Conservation (phyloP, 805 yeast genomes). For the Metschnikowia santaceciliae region DNA sequence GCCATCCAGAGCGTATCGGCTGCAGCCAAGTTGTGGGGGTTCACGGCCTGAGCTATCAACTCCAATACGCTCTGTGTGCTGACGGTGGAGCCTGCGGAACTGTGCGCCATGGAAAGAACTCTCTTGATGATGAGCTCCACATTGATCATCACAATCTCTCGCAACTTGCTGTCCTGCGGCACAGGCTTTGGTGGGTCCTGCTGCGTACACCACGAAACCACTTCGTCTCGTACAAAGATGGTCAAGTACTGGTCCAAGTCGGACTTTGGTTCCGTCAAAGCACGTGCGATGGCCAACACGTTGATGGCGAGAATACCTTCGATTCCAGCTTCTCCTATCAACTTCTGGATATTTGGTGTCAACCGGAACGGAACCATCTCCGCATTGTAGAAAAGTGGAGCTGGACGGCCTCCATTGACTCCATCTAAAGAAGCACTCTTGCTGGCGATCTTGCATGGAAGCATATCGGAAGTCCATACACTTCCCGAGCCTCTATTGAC, state of each 20-base stretch:
- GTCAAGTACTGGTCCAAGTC: constrained; percentile 89
- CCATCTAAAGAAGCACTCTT: constrained; percentile 45
- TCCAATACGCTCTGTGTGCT: constrained; percentile 89
- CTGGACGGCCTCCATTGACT: constrained; percentile 48
- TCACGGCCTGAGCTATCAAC: constrained; percentile 89
- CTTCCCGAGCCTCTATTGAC: constrained; percentile 78
- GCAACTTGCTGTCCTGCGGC: constrained; percentile 76
- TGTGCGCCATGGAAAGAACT: constrained; percentile 64
- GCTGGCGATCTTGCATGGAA: constrained; percentile 79
- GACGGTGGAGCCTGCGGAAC: constrained; percentile 60
- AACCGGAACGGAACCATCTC: constrained; percentile 95
- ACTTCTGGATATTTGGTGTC: constrained; percentile 90
- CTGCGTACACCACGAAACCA: constrained; percentile 89
- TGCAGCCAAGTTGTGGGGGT: constrained; percentile 87
- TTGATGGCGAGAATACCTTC: constrained; percentile 90
- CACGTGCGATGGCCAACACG: constrained; percentile 79
- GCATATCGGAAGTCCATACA: constrained; percentile 93
- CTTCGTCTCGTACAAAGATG: constrained; percentile 94
- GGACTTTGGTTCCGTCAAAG: constrained; percentile 85
- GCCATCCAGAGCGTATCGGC: constrained; percentile 96
- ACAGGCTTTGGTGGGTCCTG: constrained; percentile 68
- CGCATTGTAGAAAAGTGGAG: constrained; percentile 84
- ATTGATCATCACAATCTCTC: constrained; percentile 83
- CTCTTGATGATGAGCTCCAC: constrained; percentile 81
- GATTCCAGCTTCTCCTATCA: constrained; percentile 89